A percentile compares a stretch with the other conserved stretches of the same genome.
These are phyloP conservation scores for Claviceps monticola DNA, from an alignment of 2,329 filamentous ascomycete genomes.

Conservation along the genomic window DNA sequence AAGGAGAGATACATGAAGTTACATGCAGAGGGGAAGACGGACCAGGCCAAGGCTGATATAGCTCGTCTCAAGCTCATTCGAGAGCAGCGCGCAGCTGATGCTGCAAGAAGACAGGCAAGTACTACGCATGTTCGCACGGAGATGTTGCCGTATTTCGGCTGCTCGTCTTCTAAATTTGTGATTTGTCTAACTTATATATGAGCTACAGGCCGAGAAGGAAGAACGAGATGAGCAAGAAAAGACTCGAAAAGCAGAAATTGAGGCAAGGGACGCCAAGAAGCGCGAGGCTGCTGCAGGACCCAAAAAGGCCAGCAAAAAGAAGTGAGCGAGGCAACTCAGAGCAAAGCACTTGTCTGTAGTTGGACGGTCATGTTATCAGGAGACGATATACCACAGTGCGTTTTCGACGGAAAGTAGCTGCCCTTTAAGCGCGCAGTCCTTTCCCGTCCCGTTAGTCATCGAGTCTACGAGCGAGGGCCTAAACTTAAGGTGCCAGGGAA, in stretches of 20 bases:
- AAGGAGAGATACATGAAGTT: constrained; percentile 86
- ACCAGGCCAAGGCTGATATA: constrained; percentile 82
- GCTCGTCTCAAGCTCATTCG: constrained; percentile 69
- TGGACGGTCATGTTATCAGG: background rate
- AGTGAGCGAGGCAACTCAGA: constrained; percentile 17
- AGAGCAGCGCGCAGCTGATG: constrained; percentile 75
- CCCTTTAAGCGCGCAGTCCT: background rate
- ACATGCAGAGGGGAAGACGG: constrained; percentile 90
- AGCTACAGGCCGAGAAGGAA: constrained; percentile 40
- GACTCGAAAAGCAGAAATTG: constrained; percentile 34
- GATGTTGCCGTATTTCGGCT: background rate
- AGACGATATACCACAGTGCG: background rate
- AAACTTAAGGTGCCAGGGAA: background rate
- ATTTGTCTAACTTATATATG: constrained; percentile 11
- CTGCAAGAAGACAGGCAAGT: constrained; percentile 62
- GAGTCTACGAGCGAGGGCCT: background rate
- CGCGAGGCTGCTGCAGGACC: constrained; percentile 37
- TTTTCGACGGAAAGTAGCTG: background rate
- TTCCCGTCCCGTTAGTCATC: background rate
- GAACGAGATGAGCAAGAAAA: constrained; percentile 39
- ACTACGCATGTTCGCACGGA: background rate
- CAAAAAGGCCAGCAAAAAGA: constrained; percentile 36
- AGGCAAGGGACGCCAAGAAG: constrained; percentile 41
- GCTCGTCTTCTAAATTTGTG: background rate
- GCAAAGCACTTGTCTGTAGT: background rate